Evolutionary conservation across 345 rosid genomes (phyloP), one percentile per base, ranked within the genome.

Genomic region (Gossypium bickii): DNA sequence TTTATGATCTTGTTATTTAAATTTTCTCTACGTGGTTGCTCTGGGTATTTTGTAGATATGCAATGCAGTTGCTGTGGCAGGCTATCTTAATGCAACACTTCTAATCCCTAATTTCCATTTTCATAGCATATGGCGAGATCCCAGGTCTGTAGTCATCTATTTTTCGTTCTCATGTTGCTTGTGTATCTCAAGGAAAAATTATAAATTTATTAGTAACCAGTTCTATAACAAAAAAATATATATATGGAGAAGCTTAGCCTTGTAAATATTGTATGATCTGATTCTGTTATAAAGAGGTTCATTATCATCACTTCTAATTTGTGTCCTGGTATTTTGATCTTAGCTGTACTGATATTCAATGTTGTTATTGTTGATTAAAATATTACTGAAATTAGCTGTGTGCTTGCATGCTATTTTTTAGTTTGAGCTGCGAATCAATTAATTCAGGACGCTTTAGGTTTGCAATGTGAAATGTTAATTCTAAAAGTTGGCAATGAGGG

Each of bases 11-110:
- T 18, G 58, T 75, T 70, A 69, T 78, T 78, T 78, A 38, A 78
- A 60, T 71, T 41, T 74, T 67, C 72, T 70, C 71, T 78, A 63
- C 64, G 59, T 75, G 71, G 67, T 84, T 83, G 29, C 56, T 75
- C 41, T 34, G 41, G 68, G 41, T 85, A 78, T 72, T 80, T 83
- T 83, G 80, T 86, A 96, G 99, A 93, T 93, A 90, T 92, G 99
- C 89, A 93, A 96, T 88, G 98, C 97, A 60, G 99, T 92, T 84
- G 95, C 99, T 77, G 97, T 96, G 83, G 99, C 99, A 2, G 99
- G 98, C 82, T 90, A 87, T 85, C 96, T 96, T 71, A 96, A 96
- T 85, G 99, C 99, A 27, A 96, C 99, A 38, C 92, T 96, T 77
- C 75, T 96, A n/a, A 89, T 96, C 74, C 99, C 99, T 74, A 87